Base-by-base conservation (phyloP, 2,329 filamentous ascomycete genomes). In the Aspergillus japonicus region DNA sequence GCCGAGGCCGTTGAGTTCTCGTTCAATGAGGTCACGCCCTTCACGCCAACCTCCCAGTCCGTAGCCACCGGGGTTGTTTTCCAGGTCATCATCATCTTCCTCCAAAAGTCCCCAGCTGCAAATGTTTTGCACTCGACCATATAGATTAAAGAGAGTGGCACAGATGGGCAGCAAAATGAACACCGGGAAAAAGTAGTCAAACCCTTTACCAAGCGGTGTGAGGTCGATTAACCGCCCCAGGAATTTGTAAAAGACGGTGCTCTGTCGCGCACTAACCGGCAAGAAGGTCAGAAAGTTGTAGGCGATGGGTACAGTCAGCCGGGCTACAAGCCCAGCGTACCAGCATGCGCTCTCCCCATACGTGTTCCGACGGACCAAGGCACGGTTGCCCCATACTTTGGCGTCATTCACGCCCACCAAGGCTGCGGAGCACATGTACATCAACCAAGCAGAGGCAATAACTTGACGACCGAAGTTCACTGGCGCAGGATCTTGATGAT, bases 241-340 rank as follows among this genome's bases (percentile, higher is more conserved):
- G 69, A 99, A 96, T 47, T 85, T 76, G 78, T 94, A 96, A 76
- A 98, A 99, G 0, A 88, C 87, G 0, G 93, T 97, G 67, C 88
- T 84, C 59, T 83, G 78, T 71, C 92, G 94, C 47, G 96, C 85
- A 12, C 82, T 81, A 7, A 81, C 82, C 0, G 90, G 89, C 23
- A 97, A 78, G 73, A 98, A 94, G 0, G 94, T 97, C 73, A 96
- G 84, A 72, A 98, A 99, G 77, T 99, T 99, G 84, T 96, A 99
- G 4, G 91, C 88, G 8, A 99, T 83, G 0, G 95, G 95, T 0
- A 99, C 91, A 1, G 91, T 96, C 48, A 99, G 86, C 69, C 93
- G 91, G 54, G 95, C 94, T 11, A 97, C 90, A 73, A 97, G 92
- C 60, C 92, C 88, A 1, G 92, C 89, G 72, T 98, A 99, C 92